Evolutionary conservation across 2,329 filamentous ascomycete species (phyloP).

Genomic region (Colletotrichum sp.): DNA sequence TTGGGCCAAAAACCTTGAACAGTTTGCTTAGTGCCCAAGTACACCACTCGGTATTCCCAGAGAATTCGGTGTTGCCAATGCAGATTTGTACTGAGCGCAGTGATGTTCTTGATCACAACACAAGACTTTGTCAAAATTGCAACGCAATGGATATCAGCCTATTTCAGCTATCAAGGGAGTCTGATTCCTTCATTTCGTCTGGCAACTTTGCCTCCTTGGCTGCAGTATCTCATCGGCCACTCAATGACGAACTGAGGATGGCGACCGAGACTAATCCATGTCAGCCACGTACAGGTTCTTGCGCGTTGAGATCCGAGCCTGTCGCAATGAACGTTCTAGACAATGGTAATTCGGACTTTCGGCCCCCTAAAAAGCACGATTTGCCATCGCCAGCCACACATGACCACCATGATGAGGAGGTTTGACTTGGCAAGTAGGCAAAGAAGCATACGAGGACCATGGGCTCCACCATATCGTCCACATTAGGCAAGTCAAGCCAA

Average conservation of each 20-base stretch:
- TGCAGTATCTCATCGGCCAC: background rate
- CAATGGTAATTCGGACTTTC: background rate
- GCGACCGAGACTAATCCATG: background rate
- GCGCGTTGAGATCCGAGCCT: background rate
- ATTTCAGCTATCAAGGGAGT: background rate
- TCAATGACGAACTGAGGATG: background rate
- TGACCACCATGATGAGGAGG: background rate
- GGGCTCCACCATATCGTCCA: background rate
- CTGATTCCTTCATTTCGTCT: background rate
- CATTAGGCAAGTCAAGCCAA: background rate
- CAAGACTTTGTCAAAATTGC: background rate
- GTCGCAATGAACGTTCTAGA: background rate
- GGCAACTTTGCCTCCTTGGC: background rate
- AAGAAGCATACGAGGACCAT: background rate
- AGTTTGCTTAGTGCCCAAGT: too few species aligned
- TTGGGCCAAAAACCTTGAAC: too few species aligned
- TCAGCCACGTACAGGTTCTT: background rate
- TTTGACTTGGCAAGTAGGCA: background rate
- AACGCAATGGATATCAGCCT: background rate
- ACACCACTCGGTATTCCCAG: background rate
- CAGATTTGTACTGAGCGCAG: background rate
- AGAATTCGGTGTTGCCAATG: fast-evolving
- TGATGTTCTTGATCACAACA: background rate
- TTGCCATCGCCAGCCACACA: background rate
- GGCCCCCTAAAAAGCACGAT: background rate